These are phyloP conservation scores for Talaromyces funiculosus DNA, from an alignment of 2,329 filamentous ascomycete genomes.

Conservation along the genomic window DNA sequence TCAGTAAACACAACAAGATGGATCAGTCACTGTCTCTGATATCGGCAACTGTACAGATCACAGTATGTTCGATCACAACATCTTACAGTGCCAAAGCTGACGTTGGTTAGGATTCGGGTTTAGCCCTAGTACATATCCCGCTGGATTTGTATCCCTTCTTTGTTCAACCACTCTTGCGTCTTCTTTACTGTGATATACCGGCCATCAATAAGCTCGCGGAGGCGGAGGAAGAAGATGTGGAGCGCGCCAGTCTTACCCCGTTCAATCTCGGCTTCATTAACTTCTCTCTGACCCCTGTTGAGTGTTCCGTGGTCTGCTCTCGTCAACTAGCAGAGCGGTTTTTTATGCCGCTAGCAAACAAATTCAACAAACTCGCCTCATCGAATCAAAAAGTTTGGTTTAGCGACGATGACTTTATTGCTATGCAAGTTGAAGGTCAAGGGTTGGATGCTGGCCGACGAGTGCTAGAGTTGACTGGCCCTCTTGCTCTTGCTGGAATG, in stretches of 20 bases:
- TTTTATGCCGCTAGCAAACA: conserved; percentile 65
- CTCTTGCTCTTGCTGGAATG: conserved; percentile 85
- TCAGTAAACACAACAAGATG: conserved; percentile 16
- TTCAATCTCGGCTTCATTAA: conserved; percentile 70
- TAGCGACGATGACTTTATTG: conserved; percentile 76
- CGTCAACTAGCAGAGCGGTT: conserved; percentile 65
- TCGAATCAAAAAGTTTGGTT: conserved; percentile 57
- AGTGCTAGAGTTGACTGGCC: conserved; percentile 85
- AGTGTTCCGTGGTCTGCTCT: conserved; percentile 88
- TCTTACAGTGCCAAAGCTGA: neutral
- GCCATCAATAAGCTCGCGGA: conserved; percentile 35
- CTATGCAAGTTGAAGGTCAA: conserved; percentile 83
- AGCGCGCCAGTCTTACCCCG: conserved; percentile 34
- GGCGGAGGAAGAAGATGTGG: conserved; percentile 34
- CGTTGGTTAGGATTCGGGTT: conserved; percentile 65
- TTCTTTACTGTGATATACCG: conserved; percentile 62
- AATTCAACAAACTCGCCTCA: conserved; percentile 47
- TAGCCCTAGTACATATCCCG: conserved; percentile 87
- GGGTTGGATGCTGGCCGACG: conserved; percentile 86
- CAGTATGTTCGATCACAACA: conserved; percentile 19
- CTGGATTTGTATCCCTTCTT: conserved; percentile 70
- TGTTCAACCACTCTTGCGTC: conserved; percentile 77
- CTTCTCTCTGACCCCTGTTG: conserved; percentile 83
- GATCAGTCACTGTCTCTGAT: conserved; percentile 26
- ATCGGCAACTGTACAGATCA: conserved; percentile 29